phyloP scores from a whole-genome alignment of 2,329 filamentous ascomycete genomes.

The Penicillium sp. region DNA sequence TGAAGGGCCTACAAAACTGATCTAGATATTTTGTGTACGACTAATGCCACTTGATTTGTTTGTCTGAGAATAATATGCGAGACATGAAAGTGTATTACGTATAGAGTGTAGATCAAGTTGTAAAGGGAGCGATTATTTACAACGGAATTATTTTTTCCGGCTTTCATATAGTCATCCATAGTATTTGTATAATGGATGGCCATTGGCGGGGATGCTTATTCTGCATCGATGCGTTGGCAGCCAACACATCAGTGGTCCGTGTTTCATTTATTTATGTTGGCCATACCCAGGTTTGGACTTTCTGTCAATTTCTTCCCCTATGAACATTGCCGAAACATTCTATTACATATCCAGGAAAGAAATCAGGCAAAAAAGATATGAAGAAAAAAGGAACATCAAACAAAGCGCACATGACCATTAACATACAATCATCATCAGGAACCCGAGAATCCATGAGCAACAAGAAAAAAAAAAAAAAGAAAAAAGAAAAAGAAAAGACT shows the following conservation, averaged over 20 bases:
- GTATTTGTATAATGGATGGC: neutral
- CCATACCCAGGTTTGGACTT: neutral
- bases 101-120: neutral
- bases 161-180: neutral
- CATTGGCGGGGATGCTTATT: neutral
- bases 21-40: slow-evolving; percentile 14
- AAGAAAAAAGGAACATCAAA: slow-evolving; percentile 4
- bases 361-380: neutral
- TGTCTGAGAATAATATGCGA: neutral
- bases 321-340: neutral
- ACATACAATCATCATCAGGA: slow-evolving; percentile 8
- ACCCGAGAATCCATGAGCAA: neutral
- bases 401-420: slow-evolving; percentile 1
- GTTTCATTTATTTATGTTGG: slow-evolving; percentile 22
- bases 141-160: neutral
- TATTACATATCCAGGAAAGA: neutral
- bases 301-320: neutral
- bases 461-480: neutral
- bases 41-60: slow-evolving; percentile 11
- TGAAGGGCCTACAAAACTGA: slow-evolving; percentile 10
- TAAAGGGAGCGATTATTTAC: too few species aligned
- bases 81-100: neutral
- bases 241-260: slow-evolving; percentile 27
- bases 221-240: slow-evolving; percentile 9
- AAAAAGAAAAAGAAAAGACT: slow-evolving; percentile 2